Percentiles rank a stretch among this genome's conserved stretches.
These are phyloP conservation scores for Mucor circinelloides DNA, from an alignment of 371 early-diverging fungal species.

Conservation along the genomic window DNA sequence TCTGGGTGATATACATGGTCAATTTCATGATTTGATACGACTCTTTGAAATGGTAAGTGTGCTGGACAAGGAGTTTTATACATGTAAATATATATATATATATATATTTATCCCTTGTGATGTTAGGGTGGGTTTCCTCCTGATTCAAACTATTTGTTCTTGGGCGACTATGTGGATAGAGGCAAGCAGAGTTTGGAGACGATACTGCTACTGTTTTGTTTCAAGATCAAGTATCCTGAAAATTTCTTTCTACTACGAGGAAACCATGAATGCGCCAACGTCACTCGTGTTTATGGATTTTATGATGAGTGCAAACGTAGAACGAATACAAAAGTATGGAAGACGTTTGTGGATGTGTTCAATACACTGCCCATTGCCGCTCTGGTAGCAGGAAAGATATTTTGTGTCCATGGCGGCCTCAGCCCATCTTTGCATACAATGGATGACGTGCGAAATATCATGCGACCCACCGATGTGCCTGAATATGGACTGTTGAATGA, in stretches of 20 bases:
- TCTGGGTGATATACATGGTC: constrained; percentile 97
- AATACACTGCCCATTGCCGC: constrained; percentile 98
- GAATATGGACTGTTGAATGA: constrained; percentile 86
- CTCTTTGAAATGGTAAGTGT: constrained; percentile 95
- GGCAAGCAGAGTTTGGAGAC: constrained; percentile 96
- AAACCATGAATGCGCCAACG: constrained; percentile 90
- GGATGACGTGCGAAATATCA: constrained; percentile 92
- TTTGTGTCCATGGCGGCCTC: constrained; percentile 95
- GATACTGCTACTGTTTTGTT: constrained; percentile 91
- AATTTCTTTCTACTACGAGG: constrained; percentile 98
- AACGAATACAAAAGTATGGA: constrained; percentile 94
- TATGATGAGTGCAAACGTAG: constrained; percentile 99
- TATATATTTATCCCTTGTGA: constrained; percentile 51
- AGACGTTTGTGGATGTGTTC: constrained; percentile 97
- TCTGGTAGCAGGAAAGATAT: constrained; percentile 95
- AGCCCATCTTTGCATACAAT: constrained; percentile 81
- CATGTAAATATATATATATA: no score
- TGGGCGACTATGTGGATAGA: constrained; percentile 99
- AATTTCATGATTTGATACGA: constrained; percentile 89
- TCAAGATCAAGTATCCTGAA: constrained; percentile 97
- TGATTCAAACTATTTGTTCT: constrained; percentile 86
- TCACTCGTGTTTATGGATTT: constrained; percentile 90
- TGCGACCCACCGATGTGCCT: constrained; percentile 96
- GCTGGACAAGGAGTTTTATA: constrained; percentile 51
- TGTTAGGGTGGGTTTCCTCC: constrained; percentile 81